These are phyloP conservation scores for Chaetoceros tenuissimus DNA, from an alignment of 108 stramenopile genomes.

Conservation along the genomic window DNA sequence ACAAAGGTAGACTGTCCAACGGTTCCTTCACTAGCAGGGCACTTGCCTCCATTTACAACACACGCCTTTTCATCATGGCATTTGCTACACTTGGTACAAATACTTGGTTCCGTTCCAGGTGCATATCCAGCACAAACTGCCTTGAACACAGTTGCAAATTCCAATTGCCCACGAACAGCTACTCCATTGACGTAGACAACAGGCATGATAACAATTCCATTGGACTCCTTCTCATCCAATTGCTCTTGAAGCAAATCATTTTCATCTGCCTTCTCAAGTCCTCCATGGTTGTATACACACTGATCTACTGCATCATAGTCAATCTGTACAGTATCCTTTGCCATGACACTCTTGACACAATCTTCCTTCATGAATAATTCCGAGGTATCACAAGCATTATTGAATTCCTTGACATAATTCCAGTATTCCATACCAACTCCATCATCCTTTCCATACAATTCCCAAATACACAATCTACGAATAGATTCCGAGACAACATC, in stretches of 20 bases:
- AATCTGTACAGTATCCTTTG: constrained; percentile 24
- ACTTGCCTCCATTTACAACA: constrained; percentile 16
- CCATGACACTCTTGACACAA: constrained; percentile 42
- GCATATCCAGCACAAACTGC: constrained; percentile 89
- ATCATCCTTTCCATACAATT: constrained; percentile 23
- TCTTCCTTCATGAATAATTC: constrained; percentile 26
- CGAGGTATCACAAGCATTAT: constrained; percentile 16
- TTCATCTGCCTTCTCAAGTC: constrained; percentile 17
- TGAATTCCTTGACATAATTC: constrained; percentile 53
- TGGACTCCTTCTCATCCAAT: constrained; percentile 30
- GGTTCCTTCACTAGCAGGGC: constrained; percentile 10
- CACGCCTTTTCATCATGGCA: constrained; percentile 29
- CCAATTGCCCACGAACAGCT: constrained; percentile 33
- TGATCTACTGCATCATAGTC: constrained; percentile 21
- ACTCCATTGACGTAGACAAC: constrained; percentile 57
- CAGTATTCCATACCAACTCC: constrained; percentile 43
- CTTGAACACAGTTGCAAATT: constrained; percentile 53
- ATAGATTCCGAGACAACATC: constrained; percentile 57
- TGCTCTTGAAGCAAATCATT: constrained; percentile 66
- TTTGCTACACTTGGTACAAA: constrained; percentile 34
- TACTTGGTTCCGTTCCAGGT: constrained; percentile 59
- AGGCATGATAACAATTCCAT: constrained; percentile 41
- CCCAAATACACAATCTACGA: constrained; percentile 59
- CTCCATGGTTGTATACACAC: constrained; percentile 58
- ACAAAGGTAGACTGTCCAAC: not conserved